Conservation (phyloP, 139 green algal genomes). For the Chlamydomonas eustigma region DNA sequence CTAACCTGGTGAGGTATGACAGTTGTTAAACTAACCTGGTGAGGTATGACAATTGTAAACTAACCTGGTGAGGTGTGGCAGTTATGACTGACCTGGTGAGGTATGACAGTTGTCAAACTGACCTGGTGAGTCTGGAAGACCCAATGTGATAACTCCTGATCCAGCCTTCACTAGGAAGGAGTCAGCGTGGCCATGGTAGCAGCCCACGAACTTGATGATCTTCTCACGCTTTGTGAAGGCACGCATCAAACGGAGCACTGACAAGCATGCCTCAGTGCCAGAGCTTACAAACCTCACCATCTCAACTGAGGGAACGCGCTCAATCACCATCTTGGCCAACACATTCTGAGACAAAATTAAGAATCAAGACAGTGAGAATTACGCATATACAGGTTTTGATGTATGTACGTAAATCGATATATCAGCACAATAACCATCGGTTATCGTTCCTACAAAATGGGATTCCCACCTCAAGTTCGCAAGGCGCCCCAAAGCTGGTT, state of each 20-base stretch:
- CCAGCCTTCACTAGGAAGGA: slow-evolving; percentile 94
- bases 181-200: slow-evolving; percentile 98
- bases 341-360: slow-evolving; percentile 71
- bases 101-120: neutral
- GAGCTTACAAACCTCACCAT: slow-evolving; percentile 98
- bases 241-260: slow-evolving; percentile 94
- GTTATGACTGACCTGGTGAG: neutral
- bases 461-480: slow-evolving; percentile 81
- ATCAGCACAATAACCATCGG: neutral
- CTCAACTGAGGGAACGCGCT: slow-evolving; percentile 92
- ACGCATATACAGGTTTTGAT: neutral
- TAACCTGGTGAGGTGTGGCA: no score
- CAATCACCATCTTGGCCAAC: slow-evolving; percentile 96
- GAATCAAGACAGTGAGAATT: slow-evolving; percentile 1
- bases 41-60: no score
- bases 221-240: slow-evolving; percentile 96
- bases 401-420: neutral
- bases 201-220: slow-evolving; percentile 90
- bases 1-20: no score
- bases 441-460: no score
- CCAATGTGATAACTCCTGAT: slow-evolving; percentile 85
- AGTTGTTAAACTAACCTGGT: no score
- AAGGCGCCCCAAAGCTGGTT: slow-evolving; percentile 95
- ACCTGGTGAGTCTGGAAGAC: slow-evolving; percentile 94
- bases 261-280: slow-evolving; percentile 98